Evolutionary conservation across 176 grass and related monocot genomes (phyloP).

Genomic region (Bonia amplexicaulis): DNA sequence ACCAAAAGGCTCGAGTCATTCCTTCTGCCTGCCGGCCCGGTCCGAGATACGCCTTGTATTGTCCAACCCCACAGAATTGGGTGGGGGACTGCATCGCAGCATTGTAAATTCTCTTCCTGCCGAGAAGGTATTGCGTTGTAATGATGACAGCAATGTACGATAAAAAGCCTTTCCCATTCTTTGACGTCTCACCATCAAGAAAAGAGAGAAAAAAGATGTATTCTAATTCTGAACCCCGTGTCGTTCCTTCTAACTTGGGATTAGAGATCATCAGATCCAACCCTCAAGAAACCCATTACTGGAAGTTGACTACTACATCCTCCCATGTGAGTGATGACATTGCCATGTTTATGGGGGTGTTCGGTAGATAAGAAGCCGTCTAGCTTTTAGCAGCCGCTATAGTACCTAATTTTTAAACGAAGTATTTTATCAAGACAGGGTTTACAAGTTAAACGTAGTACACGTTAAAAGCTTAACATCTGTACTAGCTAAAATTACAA

Average conservation of each 20-base stretch:
- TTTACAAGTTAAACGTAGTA: no score
- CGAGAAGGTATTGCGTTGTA: slow-evolving; percentile 34
- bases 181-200: slow-evolving; percentile 7
- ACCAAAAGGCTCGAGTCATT: slow-evolving; percentile 30
- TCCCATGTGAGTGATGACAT: neutral
- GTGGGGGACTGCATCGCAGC: neutral
- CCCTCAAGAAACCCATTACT: slow-evolving; percentile 13
- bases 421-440: no score
- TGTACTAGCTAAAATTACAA: no score
- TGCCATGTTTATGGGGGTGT: slow-evolving; percentile 29
- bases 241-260: slow-evolving; percentile 1
- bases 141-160: slow-evolving; percentile 30
- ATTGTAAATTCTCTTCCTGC: slow-evolving; percentile 40
- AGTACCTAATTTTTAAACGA: no score
- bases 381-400: no score
- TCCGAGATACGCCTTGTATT: slow-evolving; percentile 6
- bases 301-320: neutral
- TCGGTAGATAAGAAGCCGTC: no score
- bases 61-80: neutral
- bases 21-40: neutral
- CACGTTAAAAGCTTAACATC: no score
- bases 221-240: slow-evolving; percentile 13
- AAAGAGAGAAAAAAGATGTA: neutral
- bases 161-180: slow-evolving; percentile 11
- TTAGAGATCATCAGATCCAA: slow-evolving; percentile 3